These are phyloP conservation scores for Beauveria medogensis DNA, from an alignment of 2,329 filamentous ascomycete genomes.

Conservation along the genomic window DNA sequence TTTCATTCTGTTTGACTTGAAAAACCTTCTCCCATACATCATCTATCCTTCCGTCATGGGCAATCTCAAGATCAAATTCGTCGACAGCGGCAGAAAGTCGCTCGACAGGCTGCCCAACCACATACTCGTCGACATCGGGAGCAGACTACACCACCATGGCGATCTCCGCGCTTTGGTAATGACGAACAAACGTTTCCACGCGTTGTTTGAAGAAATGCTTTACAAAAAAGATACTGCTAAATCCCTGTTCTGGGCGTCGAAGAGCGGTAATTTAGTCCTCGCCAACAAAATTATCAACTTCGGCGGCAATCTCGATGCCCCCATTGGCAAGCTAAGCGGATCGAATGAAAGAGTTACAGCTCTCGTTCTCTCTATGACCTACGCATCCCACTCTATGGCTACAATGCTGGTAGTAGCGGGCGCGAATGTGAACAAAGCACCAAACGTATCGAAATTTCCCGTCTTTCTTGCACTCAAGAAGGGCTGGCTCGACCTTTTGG, in stretches of 20 bases:
- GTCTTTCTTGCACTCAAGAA: not conserved
- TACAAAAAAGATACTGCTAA: not conserved
- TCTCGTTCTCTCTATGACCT: not conserved
- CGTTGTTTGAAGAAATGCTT: not conserved
- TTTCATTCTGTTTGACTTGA: not conserved
- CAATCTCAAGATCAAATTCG: not conserved
- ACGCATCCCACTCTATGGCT: not conserved
- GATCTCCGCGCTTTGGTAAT: not conserved
- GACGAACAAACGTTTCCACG: not conserved
- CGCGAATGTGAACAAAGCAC: not conserved
- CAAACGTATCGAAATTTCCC: not conserved
- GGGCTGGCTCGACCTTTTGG: not conserved
- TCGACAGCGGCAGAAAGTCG: not conserved
- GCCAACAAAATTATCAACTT: not conserved
- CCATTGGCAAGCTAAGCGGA: rapidly evolving
- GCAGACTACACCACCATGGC: not conserved
- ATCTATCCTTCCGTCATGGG: no score
- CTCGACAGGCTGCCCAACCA: not conserved
- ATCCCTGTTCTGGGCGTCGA: not conserved
- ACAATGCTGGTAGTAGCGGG: not conserved
- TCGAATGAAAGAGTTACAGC: not conserved
- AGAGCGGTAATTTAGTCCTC: not conserved
- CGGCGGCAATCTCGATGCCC: not conserved
- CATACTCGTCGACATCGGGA: not conserved
- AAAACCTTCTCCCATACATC: no score